These are phyloP conservation scores for Clarireedia monteithiana DNA, from an alignment of 2,329 filamentous ascomycete species.

Conservation along the genomic window DNA sequence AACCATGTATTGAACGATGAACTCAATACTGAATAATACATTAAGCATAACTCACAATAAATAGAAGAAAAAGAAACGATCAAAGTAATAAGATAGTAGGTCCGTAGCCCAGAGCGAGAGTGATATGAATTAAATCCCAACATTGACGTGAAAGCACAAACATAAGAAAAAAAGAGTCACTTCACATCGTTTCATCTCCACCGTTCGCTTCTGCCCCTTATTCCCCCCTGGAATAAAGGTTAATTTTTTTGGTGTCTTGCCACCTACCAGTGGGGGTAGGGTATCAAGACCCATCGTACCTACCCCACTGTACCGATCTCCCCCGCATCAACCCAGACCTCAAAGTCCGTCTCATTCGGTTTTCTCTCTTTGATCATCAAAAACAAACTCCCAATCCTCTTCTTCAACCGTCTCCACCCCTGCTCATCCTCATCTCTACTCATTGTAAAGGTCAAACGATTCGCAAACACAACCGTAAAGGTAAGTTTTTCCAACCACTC, in stretches of 20 bases:
- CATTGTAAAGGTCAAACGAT: not conserved
- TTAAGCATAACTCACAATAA: not conserved
- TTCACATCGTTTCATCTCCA: not conserved
- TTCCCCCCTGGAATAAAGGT: too few species aligned
- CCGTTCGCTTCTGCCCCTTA: too few species aligned
- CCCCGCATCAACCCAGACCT: not conserved
- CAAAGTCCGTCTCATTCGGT: not conserved
- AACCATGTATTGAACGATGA: too few species aligned
- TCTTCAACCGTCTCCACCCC: not conserved
- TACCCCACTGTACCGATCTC: not conserved
- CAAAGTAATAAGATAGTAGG: not conserved
- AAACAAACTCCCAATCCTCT: conserved; percentile 2
- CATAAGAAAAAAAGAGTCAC: not conserved
- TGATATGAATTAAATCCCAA: not conserved
- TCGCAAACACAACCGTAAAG: not conserved
- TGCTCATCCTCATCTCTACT: not conserved
- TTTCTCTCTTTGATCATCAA: not conserved
- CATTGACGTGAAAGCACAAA: not conserved
- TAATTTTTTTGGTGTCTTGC: too few species aligned
- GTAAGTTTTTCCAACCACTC: not conserved
- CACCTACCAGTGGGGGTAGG: too few species aligned
- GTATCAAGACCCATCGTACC: not conserved
- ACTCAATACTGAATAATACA: too few species aligned
- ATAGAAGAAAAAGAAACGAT: not conserved
- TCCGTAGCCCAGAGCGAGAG: not conserved